Evolutionary conservation across 129 eudicot genomes (phyloP).

Genomic region (Artemisia annua): DNA sequence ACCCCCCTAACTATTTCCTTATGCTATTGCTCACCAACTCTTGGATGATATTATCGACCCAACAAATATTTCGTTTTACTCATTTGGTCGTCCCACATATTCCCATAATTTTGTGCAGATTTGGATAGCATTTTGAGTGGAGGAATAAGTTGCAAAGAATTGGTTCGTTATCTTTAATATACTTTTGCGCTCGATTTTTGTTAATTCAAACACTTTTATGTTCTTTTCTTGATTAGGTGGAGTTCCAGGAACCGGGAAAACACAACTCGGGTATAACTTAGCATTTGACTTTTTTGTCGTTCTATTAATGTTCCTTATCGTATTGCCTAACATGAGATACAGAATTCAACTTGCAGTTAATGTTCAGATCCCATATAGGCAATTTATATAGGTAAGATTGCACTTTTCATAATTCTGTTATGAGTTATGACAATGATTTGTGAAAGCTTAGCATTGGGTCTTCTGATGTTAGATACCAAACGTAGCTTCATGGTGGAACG

Average conservation of each 20-base stretch:
- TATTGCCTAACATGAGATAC: slow-evolving; percentile 28
- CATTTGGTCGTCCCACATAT: slow-evolving; percentile 46
- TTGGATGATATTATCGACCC: slow-evolving; percentile 22
- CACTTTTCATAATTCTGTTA: not conserved
- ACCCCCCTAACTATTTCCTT: no score
- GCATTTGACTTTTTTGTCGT: not conserved
- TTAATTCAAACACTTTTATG: not conserved
- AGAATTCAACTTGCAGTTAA: slow-evolving; percentile 96
- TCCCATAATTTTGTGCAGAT: slow-evolving; percentile 81
- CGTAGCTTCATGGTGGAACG: slow-evolving; percentile 98
- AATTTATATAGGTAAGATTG: slow-evolving; percentile 63
- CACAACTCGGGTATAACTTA: slow-evolving; percentile 78
- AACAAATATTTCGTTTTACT: not conserved
- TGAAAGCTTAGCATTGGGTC: slow-evolving; percentile 9
- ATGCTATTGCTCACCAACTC: slow-evolving; percentile 23
- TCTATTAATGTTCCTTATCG: not conserved
- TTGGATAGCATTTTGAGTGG: slow-evolving; percentile 85
- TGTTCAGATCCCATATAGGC: slow-evolving; percentile 93
- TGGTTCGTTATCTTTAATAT: slow-evolving; percentile 38
- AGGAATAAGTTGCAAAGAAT: slow-evolving; percentile 85
- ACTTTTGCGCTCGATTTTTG: not conserved
- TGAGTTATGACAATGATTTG: not conserved
- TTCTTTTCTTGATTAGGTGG: slow-evolving; percentile 58
- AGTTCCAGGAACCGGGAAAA: slow-evolving; percentile 98
- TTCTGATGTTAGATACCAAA: slow-evolving; percentile 71